Conservation (phyloP, 257 asterid genomes). For the Salvia hispanica region DNA sequence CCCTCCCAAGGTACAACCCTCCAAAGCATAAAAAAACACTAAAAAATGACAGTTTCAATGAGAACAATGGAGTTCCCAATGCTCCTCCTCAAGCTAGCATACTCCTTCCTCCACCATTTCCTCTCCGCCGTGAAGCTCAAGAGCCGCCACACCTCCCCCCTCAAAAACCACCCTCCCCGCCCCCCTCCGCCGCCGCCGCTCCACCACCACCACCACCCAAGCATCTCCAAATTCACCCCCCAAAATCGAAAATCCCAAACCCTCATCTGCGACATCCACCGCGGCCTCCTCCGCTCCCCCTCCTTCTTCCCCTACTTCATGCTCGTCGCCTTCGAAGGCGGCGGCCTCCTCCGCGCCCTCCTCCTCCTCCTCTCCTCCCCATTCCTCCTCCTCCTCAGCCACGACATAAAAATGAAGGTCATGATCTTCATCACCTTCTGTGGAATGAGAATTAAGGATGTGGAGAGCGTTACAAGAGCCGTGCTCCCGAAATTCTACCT, state of each 20-base stretch:
- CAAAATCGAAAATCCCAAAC: slow-evolving; percentile 44
- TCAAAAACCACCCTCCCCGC: slow-evolving; percentile 27
- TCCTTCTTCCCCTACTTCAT: slow-evolving; percentile 91
- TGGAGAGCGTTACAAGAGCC: slow-evolving; percentile 66
- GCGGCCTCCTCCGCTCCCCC: slow-evolving; percentile 47
- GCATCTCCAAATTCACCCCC: slow-evolving; percentile 43
- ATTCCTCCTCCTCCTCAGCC: slow-evolving; percentile 41
- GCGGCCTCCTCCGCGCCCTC: slow-evolving; percentile 69
- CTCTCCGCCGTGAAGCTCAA: slow-evolving; percentile 65
- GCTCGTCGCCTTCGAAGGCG: slow-evolving; percentile 94
- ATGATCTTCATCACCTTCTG: slow-evolving; percentile 84
- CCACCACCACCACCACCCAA: slow-evolving; percentile 40
- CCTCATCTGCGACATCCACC: slow-evolving; percentile 61
- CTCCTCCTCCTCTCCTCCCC: slow-evolving; percentile 67
- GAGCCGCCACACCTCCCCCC: slow-evolving; percentile 40
- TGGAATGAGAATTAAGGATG: slow-evolving; percentile 57
- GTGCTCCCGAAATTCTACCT: slow-evolving; percentile 85
- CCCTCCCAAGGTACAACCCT: too few relatives aligned
- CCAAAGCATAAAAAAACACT: too few relatives aligned
- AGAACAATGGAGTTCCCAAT: slow-evolving; percentile 68
- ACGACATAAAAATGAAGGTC: slow-evolving; percentile 49
- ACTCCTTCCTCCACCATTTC: slow-evolving; percentile 61
- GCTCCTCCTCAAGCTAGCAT: slow-evolving; percentile 52
- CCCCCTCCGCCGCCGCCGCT: slow-evolving; percentile 24
- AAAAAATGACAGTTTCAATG: slow-evolving; percentile 36